Conservation (phyloP, 2,329 filamentous ascomycete species). For the Dactylellina leptospora region DNA sequence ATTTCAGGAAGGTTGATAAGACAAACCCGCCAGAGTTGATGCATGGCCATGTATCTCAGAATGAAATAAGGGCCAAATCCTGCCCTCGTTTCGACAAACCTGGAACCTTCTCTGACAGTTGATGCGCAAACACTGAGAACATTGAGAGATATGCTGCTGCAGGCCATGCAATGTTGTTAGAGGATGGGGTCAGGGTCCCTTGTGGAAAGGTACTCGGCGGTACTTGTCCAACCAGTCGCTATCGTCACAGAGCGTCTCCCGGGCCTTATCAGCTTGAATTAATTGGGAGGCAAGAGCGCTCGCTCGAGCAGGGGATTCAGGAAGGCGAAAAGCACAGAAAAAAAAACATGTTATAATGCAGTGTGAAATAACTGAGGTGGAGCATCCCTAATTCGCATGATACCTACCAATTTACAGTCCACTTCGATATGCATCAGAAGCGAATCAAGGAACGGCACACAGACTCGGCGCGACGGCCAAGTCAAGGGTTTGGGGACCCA, state of each 20-base stretch:
- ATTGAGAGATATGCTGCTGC: conserved; percentile 11
- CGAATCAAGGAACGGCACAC: conserved; percentile 40
- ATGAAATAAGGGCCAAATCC: conserved; percentile 1
- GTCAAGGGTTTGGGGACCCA: conserved; percentile 33
- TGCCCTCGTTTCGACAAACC: neutral
- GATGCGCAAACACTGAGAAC: neutral
- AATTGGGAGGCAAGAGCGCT: conserved; percentile 22
- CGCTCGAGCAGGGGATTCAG: conserved; percentile 20
- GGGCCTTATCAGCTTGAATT: conserved; percentile 33
- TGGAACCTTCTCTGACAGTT: conserved; percentile 30
- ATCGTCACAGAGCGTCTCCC: conserved; percentile 22
- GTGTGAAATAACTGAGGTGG: conserved; percentile 27
- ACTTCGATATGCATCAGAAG: conserved; percentile 14
- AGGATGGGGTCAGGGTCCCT: conserved; percentile 36
- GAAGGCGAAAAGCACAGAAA: neutral
- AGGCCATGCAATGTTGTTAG: conserved; percentile 41
- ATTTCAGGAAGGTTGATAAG: conserved; percentile 35
- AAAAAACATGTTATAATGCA: conserved; percentile 32
- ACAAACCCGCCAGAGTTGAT: conserved; percentile 34
- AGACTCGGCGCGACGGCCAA: conserved; percentile 28
- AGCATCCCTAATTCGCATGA: conserved; percentile 22
- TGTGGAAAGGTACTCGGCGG: conserved; percentile 22
- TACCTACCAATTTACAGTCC: neutral
- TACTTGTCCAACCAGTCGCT: conserved; percentile 15
- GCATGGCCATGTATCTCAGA: conserved; percentile 43